Base-by-base conservation (phyloP, 148 eudicot genomes). In the Pouteria glomerata region DNA sequence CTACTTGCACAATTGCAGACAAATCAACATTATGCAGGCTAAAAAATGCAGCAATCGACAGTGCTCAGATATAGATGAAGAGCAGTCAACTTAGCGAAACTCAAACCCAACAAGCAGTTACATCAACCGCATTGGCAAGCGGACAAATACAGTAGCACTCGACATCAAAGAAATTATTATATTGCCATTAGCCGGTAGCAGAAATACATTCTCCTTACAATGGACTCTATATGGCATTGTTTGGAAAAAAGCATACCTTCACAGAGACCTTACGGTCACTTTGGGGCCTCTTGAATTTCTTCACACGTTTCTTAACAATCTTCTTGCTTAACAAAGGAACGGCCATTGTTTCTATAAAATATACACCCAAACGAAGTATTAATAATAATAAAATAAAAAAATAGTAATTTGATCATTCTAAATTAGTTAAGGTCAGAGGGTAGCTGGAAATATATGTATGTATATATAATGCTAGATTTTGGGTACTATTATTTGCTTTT, bases 221-320 rank as follows among this genome's bases (percentile, higher is more conserved):
- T 18, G 55, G 3, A 51, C 5, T 18, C 24, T 51, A 5, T 11
- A 51, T 51, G 19, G 5, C 23, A 51, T 51, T 6, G 55, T 16
- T 21, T 11, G 3, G 24, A 2, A 6, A 16, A 51, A 75, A 27
- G 11, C 34, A 55, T 50, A 85, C 88, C 85, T 85, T 85, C 29
- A 85, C 84, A 26, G 80, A 75, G 29, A 82, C 75, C 73, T 65
- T 73, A 42, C 89, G 63, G 37, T 83, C 89, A 48, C 85, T 77
- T 45, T 82, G 84, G 24, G 86, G 80, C 69, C 86, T 82, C 82
- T 78, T 85, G 75, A 85, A 85, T 78, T 77, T 73, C 81, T 78
- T 83, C 34, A 76, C 85, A 1, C 89, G 70, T 82, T 86, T 86
- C 86, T 86, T 86, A 47, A 86, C 79, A 50, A 86, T 81, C 85